Evolutionary conservation across 2,329 filamentous ascomycete species (phyloP), one percentile per base, ranked within the genome.

Genomic region (Eutypa lata): DNA sequence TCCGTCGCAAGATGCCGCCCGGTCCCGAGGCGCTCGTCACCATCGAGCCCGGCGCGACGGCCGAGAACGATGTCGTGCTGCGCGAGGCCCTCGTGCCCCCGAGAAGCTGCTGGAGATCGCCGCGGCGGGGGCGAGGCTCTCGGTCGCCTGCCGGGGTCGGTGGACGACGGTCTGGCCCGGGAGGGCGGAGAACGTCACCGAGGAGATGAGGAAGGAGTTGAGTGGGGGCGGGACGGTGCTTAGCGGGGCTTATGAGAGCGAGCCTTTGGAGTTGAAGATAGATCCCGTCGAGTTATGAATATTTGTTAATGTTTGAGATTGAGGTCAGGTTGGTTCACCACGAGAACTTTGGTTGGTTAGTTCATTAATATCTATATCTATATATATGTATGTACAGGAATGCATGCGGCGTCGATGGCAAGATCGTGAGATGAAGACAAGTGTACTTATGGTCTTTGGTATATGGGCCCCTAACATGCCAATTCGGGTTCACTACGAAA

Each of bases 1-100:
- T 76, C 44, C 67, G 70, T 33, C 66, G 75, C 13, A 57, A 70
- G 43, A 73, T 74, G 73, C 76, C 76, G 3, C 73, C 75, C 0
- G 60, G 56, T 4, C 61, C 59, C 13, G 72, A 76, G 2, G 65
- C 65, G 3, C 64, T 75, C 28, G 57, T 76, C 54, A 71, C 70
- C 31, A 67, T 78, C 37, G 66, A 59, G 24, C 64, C 74, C 7
- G 73, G 74, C 1, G 64, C 67, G 55, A 71, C 64, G 26, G 58
- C 57, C 18, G 63, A 65, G 53, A 65, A 67, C 26, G 68, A 72
- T 46, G 53, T 76, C 10, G 61, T 69, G 19, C 61, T 78, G n/a
- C 67, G 64, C 33, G 71, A 68, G 21, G 65, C 67, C 3, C 57
- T 71, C 2, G 65, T 76, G 14, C 66, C 71, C 52, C 69, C 28